A percentile compares a stretch with the other conserved stretches of the same genome.
Evolutionary conservation across 768 basidiomycete genomes (phyloP).

Genomic region (Termitomyces sp.): DNA sequence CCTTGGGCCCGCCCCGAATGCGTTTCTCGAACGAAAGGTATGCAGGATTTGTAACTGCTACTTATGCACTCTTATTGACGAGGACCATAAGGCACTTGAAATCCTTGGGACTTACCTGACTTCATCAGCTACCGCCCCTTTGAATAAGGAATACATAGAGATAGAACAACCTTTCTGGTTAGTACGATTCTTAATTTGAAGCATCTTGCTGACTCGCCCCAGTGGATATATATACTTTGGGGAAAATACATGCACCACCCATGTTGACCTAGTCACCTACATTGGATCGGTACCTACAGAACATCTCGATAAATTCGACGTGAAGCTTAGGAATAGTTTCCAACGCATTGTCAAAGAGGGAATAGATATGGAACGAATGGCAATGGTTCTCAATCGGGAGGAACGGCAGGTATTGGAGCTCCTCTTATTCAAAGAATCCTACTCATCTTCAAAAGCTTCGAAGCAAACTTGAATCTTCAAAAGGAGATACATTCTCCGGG

Average conservation of each 20-base stretch:
- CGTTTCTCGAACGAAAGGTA: constrained; percentile 73
- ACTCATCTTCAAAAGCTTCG: constrained; percentile 52
- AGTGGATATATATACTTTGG: constrained; percentile 87
- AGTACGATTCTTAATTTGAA: constrained; percentile 15
- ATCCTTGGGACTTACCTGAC: constrained; percentile 87
- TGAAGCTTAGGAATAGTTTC: constrained; percentile 66
- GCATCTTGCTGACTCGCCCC: constrained; percentile 6
- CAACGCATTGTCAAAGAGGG: constrained; percentile 67
- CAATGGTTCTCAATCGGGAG: constrained; percentile 80
- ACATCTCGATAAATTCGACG: constrained; percentile 69
- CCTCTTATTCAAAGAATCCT: not conserved
- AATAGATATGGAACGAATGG: constrained; percentile 89
- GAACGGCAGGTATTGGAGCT: constrained; percentile 65
- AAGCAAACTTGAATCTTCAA: constrained; percentile 78
- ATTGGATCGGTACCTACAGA: constrained; percentile 83
- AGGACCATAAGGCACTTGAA: constrained; percentile 63
- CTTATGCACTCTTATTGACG: constrained; percentile 4
- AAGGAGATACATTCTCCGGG: constrained; percentile 76
- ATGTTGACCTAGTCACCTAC: constrained; percentile 72
- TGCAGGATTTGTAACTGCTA: not conserved
- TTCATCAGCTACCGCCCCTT: constrained; percentile 74
- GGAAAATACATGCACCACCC: constrained; percentile 70
- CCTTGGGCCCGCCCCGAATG: constrained; percentile 71
- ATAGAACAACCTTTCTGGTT: constrained; percentile 87
- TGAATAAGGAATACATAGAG: constrained; percentile 92